A percentile compares a stretch with the other conserved stretches of the same genome.
These are phyloP conservation scores for Apostasia shenzhenica DNA, from an alignment of 106 monocot species.

Conservation along the genomic window DNA sequence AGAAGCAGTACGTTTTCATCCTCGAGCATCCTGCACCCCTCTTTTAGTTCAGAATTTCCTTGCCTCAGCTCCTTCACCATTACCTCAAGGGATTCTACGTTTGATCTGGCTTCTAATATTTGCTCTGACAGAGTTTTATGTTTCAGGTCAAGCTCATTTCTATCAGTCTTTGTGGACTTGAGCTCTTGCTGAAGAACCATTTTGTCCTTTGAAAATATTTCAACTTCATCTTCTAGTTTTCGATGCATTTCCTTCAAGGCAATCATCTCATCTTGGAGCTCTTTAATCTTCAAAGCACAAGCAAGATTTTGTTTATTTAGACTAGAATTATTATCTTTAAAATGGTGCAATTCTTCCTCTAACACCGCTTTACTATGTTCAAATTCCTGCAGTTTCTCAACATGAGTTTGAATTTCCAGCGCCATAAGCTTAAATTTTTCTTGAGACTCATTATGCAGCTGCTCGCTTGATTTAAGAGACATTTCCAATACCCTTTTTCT, in stretches of 20 bases:
- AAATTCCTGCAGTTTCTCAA: slow-evolving; percentile 27
- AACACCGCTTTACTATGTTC: slow-evolving; percentile 28
- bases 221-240: slow-evolving; percentile 30
- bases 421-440: slow-evolving; percentile 20
- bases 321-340: slow-evolving; percentile 31
- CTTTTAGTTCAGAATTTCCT: slow-evolving; percentile 43
- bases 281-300: slow-evolving; percentile 20
- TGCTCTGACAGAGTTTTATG: slow-evolving; percentile 29
- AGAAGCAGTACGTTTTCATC: slow-evolving; percentile 32
- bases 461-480: slow-evolving; percentile 20
- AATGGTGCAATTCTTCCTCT: slow-evolving; percentile 35
- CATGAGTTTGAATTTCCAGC: slow-evolving; percentile 15
- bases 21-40: slow-evolving; percentile 30
- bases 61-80: slow-evolving; percentile 40
- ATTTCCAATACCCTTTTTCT: slow-evolving; percentile 20
- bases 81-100: slow-evolving; percentile 35
- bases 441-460: slow-evolving; percentile 25
- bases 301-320: slow-evolving; percentile 27
- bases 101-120: slow-evolving; percentile 24
- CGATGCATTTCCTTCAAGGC: slow-evolving; percentile 21
- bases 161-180: slow-evolving; percentile 23
- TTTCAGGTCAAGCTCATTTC: slow-evolving; percentile 25
- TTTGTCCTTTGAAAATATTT: slow-evolving; percentile 20
- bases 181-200: slow-evolving; percentile 37
- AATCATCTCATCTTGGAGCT: slow-evolving; percentile 26